These are phyloP conservation scores for Megacollybia platyphylla DNA, from an alignment of 1,284 basidiomycete species.

Conservation along the genomic window DNA sequence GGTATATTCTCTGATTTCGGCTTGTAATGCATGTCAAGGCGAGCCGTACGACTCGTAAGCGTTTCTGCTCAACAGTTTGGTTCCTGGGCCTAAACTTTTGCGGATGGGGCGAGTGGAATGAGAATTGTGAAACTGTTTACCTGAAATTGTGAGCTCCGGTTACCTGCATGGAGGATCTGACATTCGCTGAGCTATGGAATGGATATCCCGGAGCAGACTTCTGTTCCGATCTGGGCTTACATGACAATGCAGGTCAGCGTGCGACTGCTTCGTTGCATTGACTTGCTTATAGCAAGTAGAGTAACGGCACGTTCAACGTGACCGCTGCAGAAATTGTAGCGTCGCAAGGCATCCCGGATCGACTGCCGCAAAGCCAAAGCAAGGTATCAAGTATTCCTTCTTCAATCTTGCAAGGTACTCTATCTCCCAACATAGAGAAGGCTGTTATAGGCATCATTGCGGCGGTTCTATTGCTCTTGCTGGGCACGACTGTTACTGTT, in stretches of 20 bases:
- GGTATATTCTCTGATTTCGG: slow-evolving; percentile 9
- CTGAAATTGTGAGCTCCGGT: neutral
- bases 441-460: neutral
- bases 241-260: neutral
- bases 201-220: neutral
- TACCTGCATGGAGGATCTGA: neutral
- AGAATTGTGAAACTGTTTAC: neutral
- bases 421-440: neutral
- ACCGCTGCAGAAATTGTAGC: neutral
- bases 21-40: slow-evolving; percentile 8
- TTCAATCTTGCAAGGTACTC: neutral
- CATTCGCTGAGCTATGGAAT: neutral
- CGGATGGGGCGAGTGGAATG: slow-evolving; percentile 1
- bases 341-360: neutral
- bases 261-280: neutral
- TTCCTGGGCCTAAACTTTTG: neutral
- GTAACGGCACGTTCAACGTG: neutral
- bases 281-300: neutral
- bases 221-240: slow-evolving; percentile 1
- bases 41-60: slow-evolving; percentile 1
- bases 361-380: neutral
- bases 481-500: neutral
- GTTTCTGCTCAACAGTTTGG: neutral
- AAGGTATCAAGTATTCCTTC: neutral
- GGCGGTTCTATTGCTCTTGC: neutral